Evolutionary conservation across 345 rosid species (phyloP).

Genomic region (Mangifera indica): DNA sequence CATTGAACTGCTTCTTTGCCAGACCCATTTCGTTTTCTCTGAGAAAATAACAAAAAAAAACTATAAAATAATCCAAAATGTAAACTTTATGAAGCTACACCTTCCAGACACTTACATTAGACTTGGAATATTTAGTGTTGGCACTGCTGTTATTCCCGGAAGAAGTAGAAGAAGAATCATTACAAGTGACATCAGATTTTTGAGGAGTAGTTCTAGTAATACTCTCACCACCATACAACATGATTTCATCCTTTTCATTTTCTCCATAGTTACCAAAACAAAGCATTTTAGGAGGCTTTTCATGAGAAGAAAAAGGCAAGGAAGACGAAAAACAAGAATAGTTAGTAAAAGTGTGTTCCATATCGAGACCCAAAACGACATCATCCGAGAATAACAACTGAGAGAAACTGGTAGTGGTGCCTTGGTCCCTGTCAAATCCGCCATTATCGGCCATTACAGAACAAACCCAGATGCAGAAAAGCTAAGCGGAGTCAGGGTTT

Average conservation of each 20-base stretch:
- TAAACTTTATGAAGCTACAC: background rate
- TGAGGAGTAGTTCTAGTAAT: constrained; percentile 15
- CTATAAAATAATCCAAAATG: background rate
- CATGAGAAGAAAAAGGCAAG: constrained; percentile 24
- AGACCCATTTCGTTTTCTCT: constrained; percentile 54
- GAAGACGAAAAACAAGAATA: constrained; percentile 2
- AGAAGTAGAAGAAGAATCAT: constrained; percentile 45
- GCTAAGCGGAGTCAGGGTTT: background rate
- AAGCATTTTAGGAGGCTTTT: constrained; percentile 64
- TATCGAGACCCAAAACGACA: constrained; percentile 26
- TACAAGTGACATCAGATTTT: constrained; percentile 42
- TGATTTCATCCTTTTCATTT: constrained; percentile 23
- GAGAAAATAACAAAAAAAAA: background rate
- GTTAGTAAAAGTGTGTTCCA: constrained; percentile 20
- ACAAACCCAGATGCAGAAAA: background rate
- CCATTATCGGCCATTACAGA: constrained; percentile 46
- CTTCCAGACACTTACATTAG: constrained; percentile 30
- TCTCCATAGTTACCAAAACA: constrained; percentile 54
- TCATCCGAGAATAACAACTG: constrained; percentile 53
- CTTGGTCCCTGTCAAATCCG: constrained; percentile 35
- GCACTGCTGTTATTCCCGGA: constrained; percentile 28
- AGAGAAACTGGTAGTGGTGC: constrained; percentile 48
- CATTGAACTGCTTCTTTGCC: constrained; percentile 22
- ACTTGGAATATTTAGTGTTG: constrained; percentile 18
- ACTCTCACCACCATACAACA: constrained; percentile 28